Conservation (phyloP, 2,329 filamentous ascomycete genomes). For the Hirsutella rhossiliensis region DNA sequence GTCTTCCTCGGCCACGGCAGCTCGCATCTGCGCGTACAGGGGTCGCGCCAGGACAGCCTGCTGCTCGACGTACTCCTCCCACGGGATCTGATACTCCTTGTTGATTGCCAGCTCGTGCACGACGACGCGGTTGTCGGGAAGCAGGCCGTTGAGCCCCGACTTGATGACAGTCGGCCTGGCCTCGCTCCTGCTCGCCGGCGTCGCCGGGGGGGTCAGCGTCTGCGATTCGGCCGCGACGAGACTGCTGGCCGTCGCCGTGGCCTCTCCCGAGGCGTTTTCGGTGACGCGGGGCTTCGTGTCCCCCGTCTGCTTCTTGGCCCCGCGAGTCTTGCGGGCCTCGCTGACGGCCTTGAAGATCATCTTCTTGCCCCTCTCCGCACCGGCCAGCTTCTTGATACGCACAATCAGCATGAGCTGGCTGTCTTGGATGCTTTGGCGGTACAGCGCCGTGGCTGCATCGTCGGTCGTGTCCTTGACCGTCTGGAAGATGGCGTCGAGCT, state of each 20-base stretch:
- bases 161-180: slow-evolving; percentile 23
- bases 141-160: slow-evolving; percentile 35
- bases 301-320: slow-evolving; percentile 52
- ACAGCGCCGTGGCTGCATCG: slow-evolving; percentile 61
- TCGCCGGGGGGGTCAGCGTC: slow-evolving; percentile 41
- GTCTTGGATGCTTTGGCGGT: slow-evolving; percentile 67
- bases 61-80: slow-evolving; percentile 45
- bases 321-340: slow-evolving; percentile 54
- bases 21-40: slow-evolving; percentile 45
- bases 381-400: slow-evolving; percentile 66
- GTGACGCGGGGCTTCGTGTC: slow-evolving; percentile 61
- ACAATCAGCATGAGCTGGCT: slow-evolving; percentile 72
- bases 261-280: slow-evolving; percentile 27
- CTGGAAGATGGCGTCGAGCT: slow-evolving; percentile 73
- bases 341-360: slow-evolving; percentile 64
- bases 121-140: slow-evolving; percentile 63
- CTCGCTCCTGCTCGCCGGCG: slow-evolving; percentile 28
- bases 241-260: slow-evolving; percentile 23
- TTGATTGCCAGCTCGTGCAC: slow-evolving; percentile 74
- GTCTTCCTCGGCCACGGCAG: slow-evolving; percentile 53
- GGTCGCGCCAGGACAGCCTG: slow-evolving; percentile 35
- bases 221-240: slow-evolving; percentile 31
- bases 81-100: slow-evolving; percentile 62
- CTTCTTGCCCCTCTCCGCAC: slow-evolving; percentile 56
- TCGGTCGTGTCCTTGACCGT: slow-evolving; percentile 70